Evolutionary conservation across 2,329 filamentous ascomycete species (phyloP).

Genomic region (Apiospora rasikravindrae): DNA sequence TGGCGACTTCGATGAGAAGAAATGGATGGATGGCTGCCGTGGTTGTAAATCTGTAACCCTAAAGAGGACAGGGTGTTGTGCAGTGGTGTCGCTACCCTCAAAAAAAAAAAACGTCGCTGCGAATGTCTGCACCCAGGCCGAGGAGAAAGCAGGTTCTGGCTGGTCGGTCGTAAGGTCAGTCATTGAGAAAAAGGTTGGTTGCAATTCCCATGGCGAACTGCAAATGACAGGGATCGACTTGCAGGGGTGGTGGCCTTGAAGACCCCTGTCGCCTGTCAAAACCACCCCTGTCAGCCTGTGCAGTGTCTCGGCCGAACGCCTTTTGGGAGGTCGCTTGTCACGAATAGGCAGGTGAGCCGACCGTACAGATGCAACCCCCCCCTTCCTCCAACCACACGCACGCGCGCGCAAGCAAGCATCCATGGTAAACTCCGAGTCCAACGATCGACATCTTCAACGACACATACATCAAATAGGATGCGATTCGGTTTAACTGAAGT

Average conservation of each 20-base stretch:
- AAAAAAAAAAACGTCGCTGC: not conserved
- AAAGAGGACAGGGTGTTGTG: not conserved
- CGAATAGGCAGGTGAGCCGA: not conserved
- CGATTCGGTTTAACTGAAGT: too few relatives aligned
- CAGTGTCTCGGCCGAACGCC: not conserved
- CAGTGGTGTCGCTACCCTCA: not conserved
- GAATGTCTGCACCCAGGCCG: not conserved
- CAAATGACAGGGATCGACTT: not conserved
- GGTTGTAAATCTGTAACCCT: not conserved
- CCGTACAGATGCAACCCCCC: not conserved
- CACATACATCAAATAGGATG: too few relatives aligned
- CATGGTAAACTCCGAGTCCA: not conserved
- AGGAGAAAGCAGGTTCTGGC: not conserved
- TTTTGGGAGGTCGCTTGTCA: not conserved
- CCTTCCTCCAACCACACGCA: not conserved
- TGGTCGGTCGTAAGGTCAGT: too few relatives aligned
- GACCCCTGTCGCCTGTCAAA: conserved; percentile 8
- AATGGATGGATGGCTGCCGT: not conserved
- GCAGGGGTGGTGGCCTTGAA: not conserved
- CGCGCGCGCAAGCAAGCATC: not conserved
- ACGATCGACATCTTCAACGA: not conserved
- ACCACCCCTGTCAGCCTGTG: not conserved
- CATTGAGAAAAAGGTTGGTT: not conserved
- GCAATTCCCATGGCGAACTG: not conserved
- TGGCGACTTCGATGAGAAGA: not conserved